Conservation (phyloP, 2,329 filamentous ascomycete genomes). For the Tolypocladium pustulatum region DNA sequence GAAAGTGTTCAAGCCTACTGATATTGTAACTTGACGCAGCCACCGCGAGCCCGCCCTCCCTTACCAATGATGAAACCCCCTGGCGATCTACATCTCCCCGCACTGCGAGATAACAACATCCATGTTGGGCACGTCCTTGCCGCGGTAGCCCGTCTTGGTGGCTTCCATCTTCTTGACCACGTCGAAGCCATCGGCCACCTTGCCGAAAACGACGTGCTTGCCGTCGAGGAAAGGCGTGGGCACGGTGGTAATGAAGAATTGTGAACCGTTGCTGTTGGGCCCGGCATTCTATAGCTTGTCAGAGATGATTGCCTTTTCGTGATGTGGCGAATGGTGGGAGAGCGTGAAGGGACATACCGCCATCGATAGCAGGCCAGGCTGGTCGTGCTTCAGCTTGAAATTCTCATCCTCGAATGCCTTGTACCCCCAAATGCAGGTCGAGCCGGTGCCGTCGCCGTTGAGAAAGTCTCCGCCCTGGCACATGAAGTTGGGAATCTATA, state of each 20-base stretch:
- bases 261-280: slow-evolving; percentile 84
- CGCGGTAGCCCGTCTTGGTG: slow-evolving; percentile 65
- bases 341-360: slow-evolving; percentile 53
- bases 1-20: too few species aligned
- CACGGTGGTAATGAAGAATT: slow-evolving; percentile 95
- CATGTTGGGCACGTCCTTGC: slow-evolving; percentile 71
- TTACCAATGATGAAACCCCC: too few species aligned
- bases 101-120: slow-evolving; percentile 81
- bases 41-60: too few species aligned
- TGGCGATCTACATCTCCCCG: slow-evolving; percentile 60
- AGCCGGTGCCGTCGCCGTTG: slow-evolving; percentile 85
- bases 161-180: slow-evolving; percentile 88
- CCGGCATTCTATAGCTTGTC: slow-evolving; percentile 60
- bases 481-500: slow-evolving; percentile 90
- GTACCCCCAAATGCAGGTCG: slow-evolving; percentile 76
- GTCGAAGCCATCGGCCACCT: slow-evolving; percentile 82
- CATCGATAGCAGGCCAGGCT: slow-evolving; percentile 80
- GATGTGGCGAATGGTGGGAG: background rate
- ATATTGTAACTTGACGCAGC: too few species aligned
- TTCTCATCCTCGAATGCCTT: slow-evolving; percentile 86
- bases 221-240: slow-evolving; percentile 78
- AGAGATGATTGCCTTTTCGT: background rate
- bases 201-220: slow-evolving; percentile 94
- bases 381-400: slow-evolving; percentile 69
- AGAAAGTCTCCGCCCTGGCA: slow-evolving; percentile 94